These are phyloP conservation scores for Solanum rostratum DNA, from an alignment of 257 asterid species.

Conservation along the genomic window DNA sequence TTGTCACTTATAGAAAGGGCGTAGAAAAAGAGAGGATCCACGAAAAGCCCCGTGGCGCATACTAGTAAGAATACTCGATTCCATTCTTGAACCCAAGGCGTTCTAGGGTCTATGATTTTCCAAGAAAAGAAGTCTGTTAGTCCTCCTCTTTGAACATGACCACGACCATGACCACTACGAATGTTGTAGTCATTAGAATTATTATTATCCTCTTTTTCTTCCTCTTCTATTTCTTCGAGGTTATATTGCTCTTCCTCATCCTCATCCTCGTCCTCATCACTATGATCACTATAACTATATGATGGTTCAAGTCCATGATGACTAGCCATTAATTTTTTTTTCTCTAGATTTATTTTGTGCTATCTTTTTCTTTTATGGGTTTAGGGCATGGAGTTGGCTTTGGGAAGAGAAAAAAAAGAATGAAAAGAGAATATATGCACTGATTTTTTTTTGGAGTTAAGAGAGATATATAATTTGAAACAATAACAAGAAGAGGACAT, in stretches of 20 bases:
- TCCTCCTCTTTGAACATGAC: neutral
- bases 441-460: neutral
- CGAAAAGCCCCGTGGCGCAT: constrained; percentile 59
- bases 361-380: neutral
- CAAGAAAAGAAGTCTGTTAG: constrained; percentile 27
- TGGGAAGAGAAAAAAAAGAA: neutral
- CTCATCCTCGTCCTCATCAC: constrained; percentile 3
- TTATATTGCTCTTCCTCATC: neutral
- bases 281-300: constrained; percentile 9
- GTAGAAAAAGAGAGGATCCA: constrained; percentile 83
- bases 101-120: constrained; percentile 41
- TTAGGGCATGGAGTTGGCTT: neutral
- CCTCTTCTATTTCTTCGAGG: constrained; percentile 16
- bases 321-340: constrained; percentile 18
- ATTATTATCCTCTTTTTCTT: constrained; percentile 3
- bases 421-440: neutral
- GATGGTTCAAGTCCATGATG: constrained; percentile 7
- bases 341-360: neutral
- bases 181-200: neutral
- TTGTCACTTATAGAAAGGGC: constrained; percentile 66
- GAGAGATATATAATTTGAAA: neutral
- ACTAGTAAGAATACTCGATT: constrained; percentile 69
- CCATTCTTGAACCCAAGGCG: constrained; percentile 82
- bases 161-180: neutral
- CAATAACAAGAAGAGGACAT: neutral